Evolutionary conservation across 257 asterid genomes (phyloP), one percentile per base, ranked within the genome.

Genomic region (Nicotiana knightiana): DNA sequence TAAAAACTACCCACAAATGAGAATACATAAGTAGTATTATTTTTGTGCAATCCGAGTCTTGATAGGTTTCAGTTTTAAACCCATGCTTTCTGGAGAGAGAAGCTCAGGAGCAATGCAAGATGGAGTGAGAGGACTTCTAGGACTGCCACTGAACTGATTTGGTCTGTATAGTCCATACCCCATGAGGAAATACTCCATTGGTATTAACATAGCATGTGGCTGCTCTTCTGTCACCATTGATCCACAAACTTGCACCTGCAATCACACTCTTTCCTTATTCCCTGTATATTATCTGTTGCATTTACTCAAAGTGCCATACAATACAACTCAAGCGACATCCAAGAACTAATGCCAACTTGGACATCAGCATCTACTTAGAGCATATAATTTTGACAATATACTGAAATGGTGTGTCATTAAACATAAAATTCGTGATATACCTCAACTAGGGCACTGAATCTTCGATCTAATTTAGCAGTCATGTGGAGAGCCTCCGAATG

Each of bases 161-260:
- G 97, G 97, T 28, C 89, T 86, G 79, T 84, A 89, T 78, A 95
- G 84, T 21, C 98, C 97, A 39, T 85, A 93, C 0, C 98, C 97
- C 93, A 89, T 92, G 3, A 95, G 94, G 79, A 95, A 93, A 85
- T 89, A 93, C 82, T 92, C 95, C 92, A 93, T 80, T 3, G 98
- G 94, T 39, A 91, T 90, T 83, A 95, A 55, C 98, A 95, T 95
- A 62, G 98, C 97, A 61, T 89, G 97, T 24, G 98, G 98, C 87
- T 95, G 98, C 91, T 95, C 98, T 86, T 93, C 98, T 3, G 98
- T 95, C 68, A 95, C 98, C 89, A 95, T 89, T 71, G 98, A 95
- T 84, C 98, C 98, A 81, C 98, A 95, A n/a, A 88, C 85, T 30
- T 89, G 96, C 33, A 95, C 98, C 98, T 95, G 90, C 79, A 71